Evolutionary conservation across 371 early-diverging fungal species (phyloP).

Genomic region (Apophysomyces elegans): DNA sequence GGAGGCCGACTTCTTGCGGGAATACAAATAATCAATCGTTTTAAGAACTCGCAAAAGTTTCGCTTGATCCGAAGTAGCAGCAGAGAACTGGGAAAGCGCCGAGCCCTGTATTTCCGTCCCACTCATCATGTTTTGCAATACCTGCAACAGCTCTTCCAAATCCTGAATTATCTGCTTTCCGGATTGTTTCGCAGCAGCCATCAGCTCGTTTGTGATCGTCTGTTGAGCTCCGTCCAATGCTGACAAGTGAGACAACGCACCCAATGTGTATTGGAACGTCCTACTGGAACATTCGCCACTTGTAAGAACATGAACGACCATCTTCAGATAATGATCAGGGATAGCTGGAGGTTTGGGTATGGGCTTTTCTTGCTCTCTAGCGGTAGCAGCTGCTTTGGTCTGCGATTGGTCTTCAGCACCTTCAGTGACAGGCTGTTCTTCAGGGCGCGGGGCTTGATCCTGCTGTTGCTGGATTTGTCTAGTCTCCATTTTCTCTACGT

Average conservation of each 20-base stretch:
- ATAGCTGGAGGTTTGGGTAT: conserved; percentile 72
- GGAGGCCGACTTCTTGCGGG: conserved; percentile 39
- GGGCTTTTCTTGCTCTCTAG: conserved; percentile 16
- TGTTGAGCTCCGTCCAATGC: conserved; percentile 72
- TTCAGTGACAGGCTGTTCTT: conserved; percentile 13
- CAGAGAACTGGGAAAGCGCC: conserved; percentile 75
- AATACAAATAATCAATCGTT: conserved; percentile 87
- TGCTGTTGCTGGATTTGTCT: conserved; percentile 40
- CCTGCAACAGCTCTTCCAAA: conserved; percentile 63
- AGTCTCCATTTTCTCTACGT: conserved; percentile 46
- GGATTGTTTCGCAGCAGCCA: conserved; percentile 71
- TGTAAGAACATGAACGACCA: conserved; percentile 88
- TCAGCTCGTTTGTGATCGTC: conserved; percentile 79
- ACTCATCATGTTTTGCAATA: conserved; percentile 60
- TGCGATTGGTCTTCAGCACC: conserved; percentile 4
- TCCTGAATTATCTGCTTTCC: conserved; percentile 72
- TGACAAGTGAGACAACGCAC: conserved; percentile 88
- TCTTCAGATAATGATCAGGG: conserved; percentile 74
- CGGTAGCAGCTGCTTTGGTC: conserved; percentile 13
- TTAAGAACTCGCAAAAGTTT: conserved; percentile 92
- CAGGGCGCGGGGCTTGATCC: conserved; percentile 13
- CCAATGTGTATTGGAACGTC: conserved; percentile 92
- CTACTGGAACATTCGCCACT: conserved; percentile 91
- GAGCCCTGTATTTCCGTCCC: conserved; percentile 69
- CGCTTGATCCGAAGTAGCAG: conserved; percentile 88